Base-by-base conservation (phyloP, 306 rosid species). In the Lagenaria siceraria region DNA sequence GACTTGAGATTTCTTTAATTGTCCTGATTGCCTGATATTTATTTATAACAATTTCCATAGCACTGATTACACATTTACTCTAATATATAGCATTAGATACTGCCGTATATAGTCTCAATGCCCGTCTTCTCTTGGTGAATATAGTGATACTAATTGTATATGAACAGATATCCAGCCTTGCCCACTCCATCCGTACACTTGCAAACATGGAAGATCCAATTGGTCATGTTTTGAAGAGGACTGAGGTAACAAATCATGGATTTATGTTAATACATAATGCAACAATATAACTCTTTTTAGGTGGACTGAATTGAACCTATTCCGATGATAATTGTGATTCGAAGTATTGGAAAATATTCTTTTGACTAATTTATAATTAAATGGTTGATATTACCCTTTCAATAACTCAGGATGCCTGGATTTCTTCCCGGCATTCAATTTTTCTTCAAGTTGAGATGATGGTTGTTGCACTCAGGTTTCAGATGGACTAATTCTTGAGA, bases 141-240 rank as follows among this genome's bases (percentile, higher is more conserved):
- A 49, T 73, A 49, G 11, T 52, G 46, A 73, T 52, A 10, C 0
- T 73, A 52, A 51, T 19, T 73, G 38, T 69, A 27, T 85, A 76
- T 73, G 77, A 78, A 81, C 93, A 95, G 99, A 89, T 95, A 84
- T 76, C 87, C 80, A 82, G 80, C 86, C 97, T 95, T 78, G 97
- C 98, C 48, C 89, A 87, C 76, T 90, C 94, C 59, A 77, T 92
- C 38, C 90, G 98, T 68, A 73, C 84, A 72, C 89, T 95, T 77
- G 97, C 99, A 80, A 88, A 90, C 76, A 95, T 95, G 96, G 97
- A 92, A 81, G 99, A 95, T 88, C 98, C 98, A 42, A 92, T 92
- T 80, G 98, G 98, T 63, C 89, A 40, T 54, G 83, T 95, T 56
- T 81, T 87, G 83, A 95, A 90, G 83, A 89, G 79, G 78, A 95